Evolutionary conservation across 2,329 filamentous ascomycete genomes (phyloP).

Genomic region (Exophiala viscosa): DNA sequence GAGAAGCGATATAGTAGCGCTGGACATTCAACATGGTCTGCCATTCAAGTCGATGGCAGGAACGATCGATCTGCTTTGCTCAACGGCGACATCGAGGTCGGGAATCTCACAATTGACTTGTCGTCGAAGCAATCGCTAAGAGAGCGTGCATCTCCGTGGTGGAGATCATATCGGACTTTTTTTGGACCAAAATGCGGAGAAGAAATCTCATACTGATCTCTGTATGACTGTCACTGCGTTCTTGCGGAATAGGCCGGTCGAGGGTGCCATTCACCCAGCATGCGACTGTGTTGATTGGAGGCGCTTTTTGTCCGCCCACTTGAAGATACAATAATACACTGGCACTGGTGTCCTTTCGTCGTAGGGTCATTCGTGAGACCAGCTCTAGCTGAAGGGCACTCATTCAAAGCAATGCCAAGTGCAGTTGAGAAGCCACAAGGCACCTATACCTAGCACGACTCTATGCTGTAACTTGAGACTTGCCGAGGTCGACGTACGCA

Average conservation of each 20-base stretch:
- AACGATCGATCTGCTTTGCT: too few species aligned
- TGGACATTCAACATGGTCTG: too few species aligned
- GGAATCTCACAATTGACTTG: neutral
- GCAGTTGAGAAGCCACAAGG: neutral
- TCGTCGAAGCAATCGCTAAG: neutral
- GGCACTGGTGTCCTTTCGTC: neutral
- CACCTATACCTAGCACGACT: neutral
- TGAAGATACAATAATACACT: too few species aligned
- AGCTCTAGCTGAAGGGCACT: neutral
- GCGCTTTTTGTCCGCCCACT: too few species aligned
- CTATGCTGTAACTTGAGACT: neutral
- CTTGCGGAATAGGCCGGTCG: too few species aligned
- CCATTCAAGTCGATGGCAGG: too few species aligned
- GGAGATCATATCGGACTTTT: neutral
- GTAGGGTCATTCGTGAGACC: neutral
- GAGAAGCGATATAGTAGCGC: too few species aligned
- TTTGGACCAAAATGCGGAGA: neutral
- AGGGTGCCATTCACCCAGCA: too few species aligned
- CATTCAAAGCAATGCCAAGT: neutral
- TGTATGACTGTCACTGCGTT: neutral
- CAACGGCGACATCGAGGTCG: too few species aligned
- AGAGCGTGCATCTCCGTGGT: constrained; percentile 1
- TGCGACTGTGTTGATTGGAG: too few species aligned
- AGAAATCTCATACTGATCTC: neutral
- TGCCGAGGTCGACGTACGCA: neutral